Evolutionary conservation across 345 rosid species (phyloP).

Genomic region (Syzygium oleosum): DNA sequence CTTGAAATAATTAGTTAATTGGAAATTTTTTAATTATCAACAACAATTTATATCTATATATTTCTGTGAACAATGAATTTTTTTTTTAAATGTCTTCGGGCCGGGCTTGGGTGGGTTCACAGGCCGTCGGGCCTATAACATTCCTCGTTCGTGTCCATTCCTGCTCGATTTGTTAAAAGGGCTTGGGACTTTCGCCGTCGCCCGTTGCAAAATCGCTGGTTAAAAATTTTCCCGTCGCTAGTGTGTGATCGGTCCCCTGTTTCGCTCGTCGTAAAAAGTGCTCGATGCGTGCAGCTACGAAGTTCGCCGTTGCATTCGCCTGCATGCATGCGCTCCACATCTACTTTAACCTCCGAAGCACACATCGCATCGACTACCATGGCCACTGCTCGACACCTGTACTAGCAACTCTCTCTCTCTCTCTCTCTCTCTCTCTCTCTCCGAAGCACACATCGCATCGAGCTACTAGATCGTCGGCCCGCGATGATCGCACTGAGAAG

Average conservation of each 20-base stretch:
- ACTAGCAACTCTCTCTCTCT: neutral
- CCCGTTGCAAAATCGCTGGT: no score
- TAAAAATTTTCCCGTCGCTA: no score
- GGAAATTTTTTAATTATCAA: no score
- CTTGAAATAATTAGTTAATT: no score
- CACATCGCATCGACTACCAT: neutral
- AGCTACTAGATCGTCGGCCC: neutral
- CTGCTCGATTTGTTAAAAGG: neutral
- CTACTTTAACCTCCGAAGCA: no score
- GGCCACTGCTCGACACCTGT: neutral
- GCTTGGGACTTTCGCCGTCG: no score
- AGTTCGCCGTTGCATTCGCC: neutral
- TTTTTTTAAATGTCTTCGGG: neutral
- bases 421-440: neutral
- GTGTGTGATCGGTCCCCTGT: no score
- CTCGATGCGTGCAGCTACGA: no score
- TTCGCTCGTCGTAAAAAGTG: no score
- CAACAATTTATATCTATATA: no score
- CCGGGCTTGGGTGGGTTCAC: neutral
- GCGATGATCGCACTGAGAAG: neutral
- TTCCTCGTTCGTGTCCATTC: accelerated
- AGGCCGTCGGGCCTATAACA: neutral
- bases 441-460: no score
- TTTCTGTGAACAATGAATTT: no score
- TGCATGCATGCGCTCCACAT: neutral